phyloP scores from a whole-genome alignment of 192 early-diverging fungal species.

The Coemansia sp. region DNA sequence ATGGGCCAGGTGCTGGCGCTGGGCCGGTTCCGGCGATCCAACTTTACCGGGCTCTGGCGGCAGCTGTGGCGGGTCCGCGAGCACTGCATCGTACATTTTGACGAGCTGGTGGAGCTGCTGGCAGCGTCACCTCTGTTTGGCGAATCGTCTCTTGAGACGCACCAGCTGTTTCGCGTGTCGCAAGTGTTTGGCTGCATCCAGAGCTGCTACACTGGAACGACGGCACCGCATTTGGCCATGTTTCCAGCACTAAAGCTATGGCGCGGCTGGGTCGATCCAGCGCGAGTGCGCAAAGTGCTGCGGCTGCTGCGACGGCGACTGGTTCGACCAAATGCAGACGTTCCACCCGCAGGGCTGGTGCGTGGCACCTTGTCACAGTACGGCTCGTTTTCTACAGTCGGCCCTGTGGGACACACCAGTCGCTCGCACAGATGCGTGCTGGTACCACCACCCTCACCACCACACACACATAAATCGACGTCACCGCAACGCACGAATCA shows the following conservation, averaged over 20 bases:
- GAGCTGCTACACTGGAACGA: constrained; percentile 10
- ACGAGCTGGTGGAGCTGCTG: constrained; percentile 21
- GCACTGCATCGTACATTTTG: constrained; percentile 32
- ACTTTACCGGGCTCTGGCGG: constrained; percentile 47
- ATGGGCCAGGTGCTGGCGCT: constrained; percentile 38
- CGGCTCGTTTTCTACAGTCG: not conserved
- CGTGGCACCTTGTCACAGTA: not conserved
- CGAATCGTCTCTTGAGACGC: constrained; percentile 42
- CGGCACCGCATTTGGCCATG: not conserved
- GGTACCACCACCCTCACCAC: constrained; percentile 26
- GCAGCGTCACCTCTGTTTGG: constrained; percentile 34
- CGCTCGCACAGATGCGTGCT: not conserved
- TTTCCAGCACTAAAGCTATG: constrained; percentile 28
- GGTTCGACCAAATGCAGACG: constrained; percentile 9
- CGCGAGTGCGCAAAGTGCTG: constrained; percentile 20
- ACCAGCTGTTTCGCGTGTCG: constrained; percentile 42
- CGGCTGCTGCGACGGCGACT: constrained; percentile 18
- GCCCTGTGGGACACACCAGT: not conserved
- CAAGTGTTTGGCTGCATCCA: constrained; percentile 37
- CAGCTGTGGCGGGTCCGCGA: constrained; percentile 23
- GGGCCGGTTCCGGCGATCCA: constrained; percentile 46
- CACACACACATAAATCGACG: constrained; percentile 24
- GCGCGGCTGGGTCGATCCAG: constrained; percentile 50
- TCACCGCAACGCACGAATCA: constrained; percentile 5
- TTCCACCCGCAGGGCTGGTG: not conserved